A percentile compares a stretch with the other conserved stretches of the same genome.
Evolutionary conservation across 768 basidiomycete species (phyloP).

Genomic region (Macrocybe gigantea): DNA sequence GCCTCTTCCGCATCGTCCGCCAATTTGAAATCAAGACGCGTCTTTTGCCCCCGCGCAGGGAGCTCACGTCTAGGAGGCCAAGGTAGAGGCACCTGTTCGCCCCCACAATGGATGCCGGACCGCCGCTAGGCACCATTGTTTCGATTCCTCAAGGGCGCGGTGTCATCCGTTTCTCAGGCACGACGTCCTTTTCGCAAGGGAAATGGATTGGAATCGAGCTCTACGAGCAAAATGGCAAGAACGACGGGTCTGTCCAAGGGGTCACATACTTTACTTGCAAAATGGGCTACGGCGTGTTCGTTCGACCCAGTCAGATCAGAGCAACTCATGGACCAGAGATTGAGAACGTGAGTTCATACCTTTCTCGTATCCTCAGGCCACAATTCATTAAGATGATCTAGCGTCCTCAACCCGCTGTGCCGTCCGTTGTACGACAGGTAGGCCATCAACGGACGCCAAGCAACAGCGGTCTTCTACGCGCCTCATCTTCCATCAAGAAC

Average conservation of each 20-base stretch:
- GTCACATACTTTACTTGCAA: slow-evolving; percentile 78
- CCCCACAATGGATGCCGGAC: slow-evolving; percentile 17
- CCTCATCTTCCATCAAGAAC: slow-evolving; percentile 29
- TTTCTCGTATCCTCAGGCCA: neutral
- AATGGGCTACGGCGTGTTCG: slow-evolving; percentile 79
- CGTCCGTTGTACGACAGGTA: slow-evolving; percentile 14
- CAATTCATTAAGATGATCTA: slow-evolving; percentile 3
- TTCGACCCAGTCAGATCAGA: slow-evolving; percentile 81
- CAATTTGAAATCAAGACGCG: too few species aligned
- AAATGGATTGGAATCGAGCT: slow-evolving; percentile 97
- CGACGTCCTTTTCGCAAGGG: slow-evolving; percentile 79
- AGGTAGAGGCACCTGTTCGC: slow-evolving; percentile 3
- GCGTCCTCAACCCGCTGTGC: slow-evolving; percentile 22
- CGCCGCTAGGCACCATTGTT: slow-evolving; percentile 66
- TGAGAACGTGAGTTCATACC: slow-evolving; percentile 14
- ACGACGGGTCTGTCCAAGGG: slow-evolving; percentile 86
- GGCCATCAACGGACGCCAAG: slow-evolving; percentile 65
- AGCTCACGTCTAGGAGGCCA: neutral
- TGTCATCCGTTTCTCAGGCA: slow-evolving; percentile 78
- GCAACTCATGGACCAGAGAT: slow-evolving; percentile 43
- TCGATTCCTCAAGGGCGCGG: slow-evolving; percentile 78
- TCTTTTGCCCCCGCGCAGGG: neutral
- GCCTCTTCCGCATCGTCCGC: too few species aligned
- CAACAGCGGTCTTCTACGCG: slow-evolving; percentile 30
- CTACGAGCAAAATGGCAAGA: slow-evolving; percentile 82